These are phyloP conservation scores for Hyaloscypha hepaticicola DNA, from an alignment of 495 filamentous ascomycete genomes.

Conservation along the genomic window DNA sequence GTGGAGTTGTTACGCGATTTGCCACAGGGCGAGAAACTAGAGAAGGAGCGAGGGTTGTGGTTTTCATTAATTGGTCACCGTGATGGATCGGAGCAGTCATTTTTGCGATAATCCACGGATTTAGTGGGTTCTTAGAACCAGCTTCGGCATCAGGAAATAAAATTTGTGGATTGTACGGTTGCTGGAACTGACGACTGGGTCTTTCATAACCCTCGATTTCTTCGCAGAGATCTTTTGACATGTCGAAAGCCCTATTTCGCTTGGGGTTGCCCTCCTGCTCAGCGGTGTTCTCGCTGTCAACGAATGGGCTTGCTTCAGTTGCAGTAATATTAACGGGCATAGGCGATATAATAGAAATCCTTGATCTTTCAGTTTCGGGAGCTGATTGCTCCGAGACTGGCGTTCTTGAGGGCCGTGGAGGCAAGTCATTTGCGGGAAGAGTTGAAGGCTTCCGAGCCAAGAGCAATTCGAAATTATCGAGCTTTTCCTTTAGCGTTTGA, in stretches of 20 bases:
- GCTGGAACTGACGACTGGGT: conserved; percentile 27
- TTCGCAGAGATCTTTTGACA: conserved; percentile 38
- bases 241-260: conserved; percentile 38
- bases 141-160: neutral
- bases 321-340: neutral
- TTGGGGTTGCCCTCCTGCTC: conserved; percentile 12
- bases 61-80: conserved; percentile 4
- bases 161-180: neutral
- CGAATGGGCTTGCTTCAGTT: neutral
- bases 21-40: conserved; percentile 2
- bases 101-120: conserved; percentile 63
- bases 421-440: neutral
- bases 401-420: neutral
- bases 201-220: conserved; percentile 25
- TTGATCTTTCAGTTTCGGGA: neutral
- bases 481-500: neutral
- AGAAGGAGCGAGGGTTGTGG: neutral
- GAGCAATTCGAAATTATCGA: conserved; percentile 23
- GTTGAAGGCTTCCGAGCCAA: conserved; percentile 16
- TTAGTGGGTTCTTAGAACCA: conserved; percentile 36
- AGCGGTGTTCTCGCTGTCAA: conserved; percentile 6
- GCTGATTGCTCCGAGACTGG: neutral
- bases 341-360: neutral
- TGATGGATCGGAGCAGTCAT: conserved; percentile 43
- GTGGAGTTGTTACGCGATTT: conserved; percentile 25